phyloP scores from a whole-genome alignment of 331 rosid genomes.

The Quercus lobata region DNA sequence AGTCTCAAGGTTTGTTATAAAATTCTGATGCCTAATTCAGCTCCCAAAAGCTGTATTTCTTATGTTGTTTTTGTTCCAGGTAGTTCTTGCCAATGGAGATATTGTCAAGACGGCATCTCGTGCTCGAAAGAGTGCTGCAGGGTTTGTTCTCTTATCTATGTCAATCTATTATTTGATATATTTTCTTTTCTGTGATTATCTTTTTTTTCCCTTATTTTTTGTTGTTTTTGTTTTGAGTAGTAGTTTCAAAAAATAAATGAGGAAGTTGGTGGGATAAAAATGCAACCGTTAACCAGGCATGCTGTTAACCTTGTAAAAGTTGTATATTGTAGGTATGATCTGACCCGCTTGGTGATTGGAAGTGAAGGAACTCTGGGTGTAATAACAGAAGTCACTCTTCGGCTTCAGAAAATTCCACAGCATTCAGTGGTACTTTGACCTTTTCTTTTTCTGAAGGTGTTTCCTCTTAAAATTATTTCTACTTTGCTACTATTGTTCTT shows the following conservation, averaged over 20 bases:
- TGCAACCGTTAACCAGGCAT: not conserved
- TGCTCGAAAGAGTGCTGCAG: slow-evolving; percentile 97
- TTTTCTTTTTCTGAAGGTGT: slow-evolving; percentile 4
- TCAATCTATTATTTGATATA: slow-evolving; percentile 9
- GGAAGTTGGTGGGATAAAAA: not conserved
- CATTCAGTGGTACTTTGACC: slow-evolving; percentile 65
- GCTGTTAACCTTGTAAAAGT: slow-evolving; percentile 11
- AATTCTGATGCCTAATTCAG: slow-evolving; percentile 4
- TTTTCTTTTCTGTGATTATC: slow-evolving; percentile 9
- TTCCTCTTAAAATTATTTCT: slow-evolving; percentile 19
- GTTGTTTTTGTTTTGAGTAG: not conserved
- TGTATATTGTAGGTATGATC: slow-evolving; percentile 62
- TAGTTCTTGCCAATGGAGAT: slow-evolving; percentile 91
- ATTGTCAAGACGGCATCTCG: slow-evolving; percentile 91
- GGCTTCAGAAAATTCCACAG: slow-evolving; percentile 88
- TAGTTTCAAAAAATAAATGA: not conserved
- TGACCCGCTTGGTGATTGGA: slow-evolving; percentile 95
- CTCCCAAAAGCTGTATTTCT: slow-evolving; percentile 22
- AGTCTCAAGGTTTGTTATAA: slow-evolving; percentile 68
- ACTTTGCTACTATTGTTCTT: not conserved
- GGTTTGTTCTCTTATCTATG: slow-evolving; percentile 42
- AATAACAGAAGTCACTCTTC: slow-evolving; percentile 84
- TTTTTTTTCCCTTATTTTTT: not conserved
- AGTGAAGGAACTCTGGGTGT: slow-evolving; percentile 98
- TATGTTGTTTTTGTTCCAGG: slow-evolving; percentile 46